Base-by-base conservation (phyloP, 2,329 filamentous ascomycete species). In the Neonectria magnoliae region DNA sequence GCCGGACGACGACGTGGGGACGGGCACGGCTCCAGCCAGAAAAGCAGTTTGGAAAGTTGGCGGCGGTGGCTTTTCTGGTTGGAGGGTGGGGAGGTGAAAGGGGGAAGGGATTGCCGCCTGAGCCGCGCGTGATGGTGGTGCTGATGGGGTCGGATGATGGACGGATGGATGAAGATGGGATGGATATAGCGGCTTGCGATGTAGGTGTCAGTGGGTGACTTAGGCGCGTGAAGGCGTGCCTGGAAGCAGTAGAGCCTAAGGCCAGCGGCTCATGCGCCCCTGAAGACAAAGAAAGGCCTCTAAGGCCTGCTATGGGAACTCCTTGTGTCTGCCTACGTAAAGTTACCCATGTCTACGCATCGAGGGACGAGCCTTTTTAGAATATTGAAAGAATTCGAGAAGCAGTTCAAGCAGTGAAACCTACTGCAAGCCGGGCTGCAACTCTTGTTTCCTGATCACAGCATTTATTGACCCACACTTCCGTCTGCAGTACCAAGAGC, bases 1-100 rank as follows among this genome's bases (percentile, higher is more conserved):
- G 20, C 61, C 44, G 61, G 51, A 45, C 13, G 29, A 27, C 50
- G 51, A 25, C 44, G 44, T 22, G 60, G 42, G 33, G 42, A 18
- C 27, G 36, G 44, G 20, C 31, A 33, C 31, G 31, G 31, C 31
- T 33, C 31, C 45, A 45, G 29, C 29, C 10, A 36, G 18, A 57
- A 18, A 18, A 47, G 47, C 47, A 38, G 36, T 38, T 38, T 8
- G 14, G 2, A n/a, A 38, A 38, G n/a, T 42, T 9, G 38, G 16
- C 38, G n/a, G 38, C n/a, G 38, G 38, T 20, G 38, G n/a, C 38
- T 42, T 20, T 42, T 42, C 7, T 9, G 38, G 38, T 18, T 9
- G 38, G 38, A 42, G 9, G 38, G 38, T 42, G 38, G 38, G n/a
- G n/a, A 42, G n/a, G 38, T 42, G 10, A 20, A 42, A 42, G 38